phyloP scores from a whole-genome alignment of 306 rosid species.

The Mimosa pudica region DNA sequence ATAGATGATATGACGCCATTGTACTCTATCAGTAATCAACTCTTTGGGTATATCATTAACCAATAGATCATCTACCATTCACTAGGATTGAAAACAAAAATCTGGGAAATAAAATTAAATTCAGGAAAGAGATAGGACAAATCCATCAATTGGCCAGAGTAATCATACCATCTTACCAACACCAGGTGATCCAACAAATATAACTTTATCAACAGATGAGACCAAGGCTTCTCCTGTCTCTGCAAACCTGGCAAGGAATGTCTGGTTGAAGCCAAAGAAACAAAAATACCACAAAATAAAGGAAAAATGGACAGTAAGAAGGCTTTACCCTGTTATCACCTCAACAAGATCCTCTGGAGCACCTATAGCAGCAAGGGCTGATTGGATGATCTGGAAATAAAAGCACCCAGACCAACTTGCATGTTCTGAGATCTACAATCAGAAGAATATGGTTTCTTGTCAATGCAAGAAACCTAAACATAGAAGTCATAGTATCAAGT shows the following conservation, averaged over 20 bases:
- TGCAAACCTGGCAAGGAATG: slow-evolving; percentile 68
- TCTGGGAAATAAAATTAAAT: slow-evolving; percentile 8
- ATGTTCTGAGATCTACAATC: slow-evolving; percentile 83
- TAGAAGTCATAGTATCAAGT: neutral
- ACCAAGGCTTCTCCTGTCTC: slow-evolving; percentile 98
- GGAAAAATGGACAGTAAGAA: slow-evolving; percentile 26
- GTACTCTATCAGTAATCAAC: too few relatives aligned
- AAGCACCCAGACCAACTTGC: slow-evolving; percentile 99
- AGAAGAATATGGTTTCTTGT: slow-evolving; percentile 36
- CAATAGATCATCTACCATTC: neutral
- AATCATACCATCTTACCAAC: slow-evolving; percentile 92
- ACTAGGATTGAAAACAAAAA: slow-evolving; percentile 22
- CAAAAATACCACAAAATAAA: slow-evolving; percentile 25
- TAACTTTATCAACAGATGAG: slow-evolving; percentile 89
- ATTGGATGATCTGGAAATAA: slow-evolving; percentile 87
- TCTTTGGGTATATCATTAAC: too few relatives aligned
- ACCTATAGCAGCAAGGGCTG: slow-evolving; percentile 98
- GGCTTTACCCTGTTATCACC: slow-evolving; percentile 80
- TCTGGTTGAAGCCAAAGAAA: slow-evolving; percentile 30
- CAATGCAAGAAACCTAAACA: slow-evolving; percentile 35
- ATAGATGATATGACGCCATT: too few relatives aligned
- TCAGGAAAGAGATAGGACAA: slow-evolving; percentile 23
- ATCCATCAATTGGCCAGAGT: slow-evolving; percentile 35
- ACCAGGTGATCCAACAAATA: slow-evolving; percentile 96
- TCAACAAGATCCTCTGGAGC: slow-evolving; percentile 99